phyloP scores from a whole-genome alignment of 1,284 basidiomycete genomes.

The Tilletia indica region DNA sequence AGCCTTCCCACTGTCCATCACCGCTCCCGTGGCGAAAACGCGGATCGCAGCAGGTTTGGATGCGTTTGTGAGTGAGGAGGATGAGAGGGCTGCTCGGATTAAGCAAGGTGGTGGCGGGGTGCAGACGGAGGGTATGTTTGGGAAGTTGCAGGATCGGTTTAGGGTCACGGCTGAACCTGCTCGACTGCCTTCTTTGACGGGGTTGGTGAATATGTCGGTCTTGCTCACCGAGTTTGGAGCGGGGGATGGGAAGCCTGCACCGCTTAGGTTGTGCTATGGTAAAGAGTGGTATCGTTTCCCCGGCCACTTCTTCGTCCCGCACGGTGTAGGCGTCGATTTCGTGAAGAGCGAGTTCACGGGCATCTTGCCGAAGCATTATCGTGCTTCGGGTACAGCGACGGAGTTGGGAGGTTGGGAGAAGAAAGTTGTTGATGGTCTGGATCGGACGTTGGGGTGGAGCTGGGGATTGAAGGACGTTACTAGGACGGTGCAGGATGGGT shows the following conservation, averaged over 20 bases:
- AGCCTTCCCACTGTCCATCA: conserved; percentile 28
- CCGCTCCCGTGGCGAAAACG: conserved; percentile 22
- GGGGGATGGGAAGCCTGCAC: conserved; percentile 59
- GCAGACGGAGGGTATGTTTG: conserved; percentile 21
- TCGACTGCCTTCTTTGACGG: conserved; percentile 1
- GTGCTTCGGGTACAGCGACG: background rate
- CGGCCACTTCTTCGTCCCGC: conserved; percentile 81
- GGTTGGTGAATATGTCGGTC: conserved; percentile 1
- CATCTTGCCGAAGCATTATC: conserved; percentile 81
- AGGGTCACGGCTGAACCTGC: conserved; percentile 18
- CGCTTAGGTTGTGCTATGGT: conserved; percentile 69
- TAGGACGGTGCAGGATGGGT: conserved; percentile 64
- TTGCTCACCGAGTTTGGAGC: conserved; percentile 18
- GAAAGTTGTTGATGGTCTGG: conserved; percentile 15
- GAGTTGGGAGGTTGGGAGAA: conserved; percentile 17
- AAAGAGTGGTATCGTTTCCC: conserved; percentile 98
- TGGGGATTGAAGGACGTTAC: conserved; percentile 59
- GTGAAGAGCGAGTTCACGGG: conserved; percentile 86
- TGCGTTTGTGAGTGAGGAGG: conserved; percentile 28
- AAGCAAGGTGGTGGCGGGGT: conserved; percentile 14
- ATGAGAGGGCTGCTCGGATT: conserved; percentile 32
- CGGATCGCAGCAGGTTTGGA: conserved; percentile 30
- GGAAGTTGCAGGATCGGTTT: conserved; percentile 27
- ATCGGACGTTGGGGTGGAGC: conserved; percentile 58
- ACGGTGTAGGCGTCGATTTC: conserved; percentile 77